Evolutionary conservation across 306 rosid genomes (phyloP).

Genomic region (Quercus agrifolia): DNA sequence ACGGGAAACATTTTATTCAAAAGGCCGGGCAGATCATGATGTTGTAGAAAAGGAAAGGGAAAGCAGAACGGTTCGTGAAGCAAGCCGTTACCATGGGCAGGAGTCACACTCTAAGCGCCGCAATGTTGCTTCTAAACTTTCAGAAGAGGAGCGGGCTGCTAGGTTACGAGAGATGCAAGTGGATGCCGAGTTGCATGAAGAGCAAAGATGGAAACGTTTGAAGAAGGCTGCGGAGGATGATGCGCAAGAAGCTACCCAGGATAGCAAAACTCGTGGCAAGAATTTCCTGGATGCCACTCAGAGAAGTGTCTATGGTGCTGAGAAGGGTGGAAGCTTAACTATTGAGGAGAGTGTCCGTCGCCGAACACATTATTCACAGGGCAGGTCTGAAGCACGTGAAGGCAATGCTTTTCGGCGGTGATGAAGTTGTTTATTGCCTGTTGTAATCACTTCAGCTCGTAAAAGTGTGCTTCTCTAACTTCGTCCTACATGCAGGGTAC

Average conservation of each 20-base stretch:
- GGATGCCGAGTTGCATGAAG: conserved; percentile 94
- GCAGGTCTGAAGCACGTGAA: conserved; percentile 51
- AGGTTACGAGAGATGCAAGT: conserved; percentile 83
- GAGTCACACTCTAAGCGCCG: conserved; percentile 53
- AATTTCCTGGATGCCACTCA: conserved; percentile 85
- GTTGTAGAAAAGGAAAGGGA: conserved; percentile 26
- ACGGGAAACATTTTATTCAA: conserved; percentile 33
- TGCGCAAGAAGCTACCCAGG: conserved; percentile 52
- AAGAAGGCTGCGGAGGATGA: conserved; percentile 84
- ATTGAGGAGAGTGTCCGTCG: conserved; percentile 96
- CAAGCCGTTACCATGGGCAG: conserved; percentile 21
- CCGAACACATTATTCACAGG: conserved; percentile 82
- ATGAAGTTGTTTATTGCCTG: conserved; percentile 16
- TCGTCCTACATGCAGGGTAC: not conserved
- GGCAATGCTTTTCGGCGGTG: conserved; percentile 77
- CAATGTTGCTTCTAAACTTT: conserved; percentile 58
- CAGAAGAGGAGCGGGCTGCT: conserved; percentile 87
- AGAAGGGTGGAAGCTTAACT: conserved; percentile 78
- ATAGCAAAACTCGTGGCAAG: conserved; percentile 36
- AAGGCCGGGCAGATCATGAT: conserved; percentile 31
- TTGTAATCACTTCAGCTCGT: not conserved
- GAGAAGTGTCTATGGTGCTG: conserved; percentile 78
- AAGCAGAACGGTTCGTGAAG: conserved; percentile 33
- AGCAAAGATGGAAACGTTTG: conserved; percentile 88
- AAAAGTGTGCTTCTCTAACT: not conserved